Evolutionary conservation across 192 early-diverging fungal species (phyloP).

Genomic region (Backusella macrospora): DNA sequence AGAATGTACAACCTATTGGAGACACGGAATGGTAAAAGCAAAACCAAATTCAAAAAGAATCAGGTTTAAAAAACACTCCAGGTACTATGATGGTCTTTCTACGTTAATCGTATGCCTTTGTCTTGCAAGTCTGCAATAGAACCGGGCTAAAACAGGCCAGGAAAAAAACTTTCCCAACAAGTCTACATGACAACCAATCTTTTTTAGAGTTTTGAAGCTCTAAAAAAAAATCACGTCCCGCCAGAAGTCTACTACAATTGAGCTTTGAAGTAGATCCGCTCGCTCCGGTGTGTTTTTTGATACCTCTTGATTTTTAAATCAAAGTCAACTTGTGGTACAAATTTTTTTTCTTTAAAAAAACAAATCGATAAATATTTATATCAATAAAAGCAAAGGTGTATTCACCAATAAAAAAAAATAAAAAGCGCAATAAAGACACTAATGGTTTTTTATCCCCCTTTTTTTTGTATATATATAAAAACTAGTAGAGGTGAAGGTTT

Average conservation of each 20-base stretch:
- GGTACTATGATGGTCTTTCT: conserved; percentile 39
- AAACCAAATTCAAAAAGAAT: not conserved
- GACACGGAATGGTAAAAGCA: conserved; percentile 28
- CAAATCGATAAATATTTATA: too few species aligned
- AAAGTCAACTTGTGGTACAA: conserved; percentile 8
- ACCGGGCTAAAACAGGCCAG: conserved; percentile 28
- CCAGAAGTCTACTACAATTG: conserved; percentile 1
- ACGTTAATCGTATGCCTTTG: conserved; percentile 8
- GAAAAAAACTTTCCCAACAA: conserved; percentile 32
- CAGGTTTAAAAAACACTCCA: not conserved
- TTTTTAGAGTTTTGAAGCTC: not conserved
- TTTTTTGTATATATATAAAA: not conserved
- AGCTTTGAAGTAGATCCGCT: not conserved
- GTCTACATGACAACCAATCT: conserved; percentile 23
- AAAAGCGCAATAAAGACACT: too few species aligned
- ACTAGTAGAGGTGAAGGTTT: too few species aligned
- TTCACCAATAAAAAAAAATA: too few species aligned
- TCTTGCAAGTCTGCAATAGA: conserved; percentile 20
- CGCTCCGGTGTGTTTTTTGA: not conserved
- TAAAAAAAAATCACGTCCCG: conserved; percentile 18
- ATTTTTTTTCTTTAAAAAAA: too few species aligned
- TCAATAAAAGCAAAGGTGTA: too few species aligned
- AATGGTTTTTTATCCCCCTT: too few species aligned
- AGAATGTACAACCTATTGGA: conserved; percentile 37
- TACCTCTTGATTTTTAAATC: not conserved